Base-by-base conservation (phyloP, 1,284 basidiomycete species). In the Somion occarium region DNA sequence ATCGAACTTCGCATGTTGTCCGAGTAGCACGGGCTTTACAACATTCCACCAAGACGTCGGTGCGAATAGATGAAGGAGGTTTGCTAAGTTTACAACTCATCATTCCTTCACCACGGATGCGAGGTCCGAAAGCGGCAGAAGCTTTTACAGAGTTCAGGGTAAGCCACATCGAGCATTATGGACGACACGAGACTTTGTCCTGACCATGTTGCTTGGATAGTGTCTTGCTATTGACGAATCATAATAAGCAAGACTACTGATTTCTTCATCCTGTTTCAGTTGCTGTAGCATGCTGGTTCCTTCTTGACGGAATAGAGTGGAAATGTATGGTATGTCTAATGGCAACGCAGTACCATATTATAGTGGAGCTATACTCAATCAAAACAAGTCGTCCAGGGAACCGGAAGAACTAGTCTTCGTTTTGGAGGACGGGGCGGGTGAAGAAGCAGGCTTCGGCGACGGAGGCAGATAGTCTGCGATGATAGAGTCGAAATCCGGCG, bases 91-190 rank as follows among this genome's bases (percentile, higher is more conserved):
- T 96, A 50, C 93, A 97, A 61, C 89, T 95, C 65, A 75, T 95
- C 61, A 91, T 95, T 76, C 87, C 90, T 0, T 72, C 80, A 3
- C 76, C 79, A 0, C 74, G 70, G 52, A 67, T 74, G 2, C 72
- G 69, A 48, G 74, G 75, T 48, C 57, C 76, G 61, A 58, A 68
- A 48, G 63, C 69, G 18, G 67, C 74, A 5, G 74, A 82, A 53
- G 87, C 83, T 0, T 92, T 93, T 59, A 82, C 93, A 41, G 91
- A 93, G 58, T 93, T 91, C 65, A 80, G 85, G 68, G 91, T 93
- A 62, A 63, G 85, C 74, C n/a, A n/a, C n/a, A n/a, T n/a, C n/a
- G n/a, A n/a, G n/a, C n/a, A n/a, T n/a, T n/a, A n/a, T n/a, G n/a
- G n/a, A n/a, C n/a, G n/a, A n/a, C n/a, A n/a, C n/a, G n/a, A n/a